Evolutionary conservation across 495 filamentous ascomycete genomes (phyloP).

Genomic region (Entonaema liquescens): DNA sequence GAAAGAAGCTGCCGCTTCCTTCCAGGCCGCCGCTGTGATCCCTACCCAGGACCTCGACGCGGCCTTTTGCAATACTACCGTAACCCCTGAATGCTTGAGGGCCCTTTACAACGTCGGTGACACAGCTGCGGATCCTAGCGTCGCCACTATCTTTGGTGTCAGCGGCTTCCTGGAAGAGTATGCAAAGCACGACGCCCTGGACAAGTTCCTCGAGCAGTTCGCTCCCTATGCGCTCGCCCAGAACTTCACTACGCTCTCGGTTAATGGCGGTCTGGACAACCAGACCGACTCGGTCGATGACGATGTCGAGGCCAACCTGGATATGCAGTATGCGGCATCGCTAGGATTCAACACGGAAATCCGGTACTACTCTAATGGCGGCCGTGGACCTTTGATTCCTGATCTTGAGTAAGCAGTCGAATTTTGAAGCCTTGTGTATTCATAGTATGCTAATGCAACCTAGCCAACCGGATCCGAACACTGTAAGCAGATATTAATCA

Average conservation of each 20-base stretch:
- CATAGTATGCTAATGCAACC: constrained; percentile 10
- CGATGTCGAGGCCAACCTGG: constrained; percentile 75
- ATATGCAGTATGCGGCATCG: constrained; percentile 73
- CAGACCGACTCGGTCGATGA: constrained; percentile 51
- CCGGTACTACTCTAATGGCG: constrained; percentile 53
- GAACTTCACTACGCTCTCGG: constrained; percentile 69
- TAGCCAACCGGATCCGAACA: constrained; percentile 36
- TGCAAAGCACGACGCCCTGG: constrained; percentile 65
- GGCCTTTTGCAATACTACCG: constrained; percentile 55
- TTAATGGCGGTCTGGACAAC: constrained; percentile 68
- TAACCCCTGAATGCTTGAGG: constrained; percentile 68
- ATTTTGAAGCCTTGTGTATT: neutral
- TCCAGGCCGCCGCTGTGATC: constrained; percentile 25
- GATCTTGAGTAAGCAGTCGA: constrained; percentile 50
- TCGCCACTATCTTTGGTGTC: constrained; percentile 56
- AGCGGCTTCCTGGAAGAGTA: constrained; percentile 65
- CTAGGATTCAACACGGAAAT: constrained; percentile 57
- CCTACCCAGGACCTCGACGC: constrained; percentile 37
- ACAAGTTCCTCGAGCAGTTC: constrained; percentile 59
- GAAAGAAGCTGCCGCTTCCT: constrained; percentile 11
- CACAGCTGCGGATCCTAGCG: constrained; percentile 59
- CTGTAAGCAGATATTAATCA: constrained; percentile 16
- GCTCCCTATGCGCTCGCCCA: constrained; percentile 55
- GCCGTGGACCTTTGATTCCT: constrained; percentile 46
- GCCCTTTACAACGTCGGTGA: constrained; percentile 66